Percentiles rank a stretch among this genome's conserved stretches.
phyloP scores from a whole-genome alignment of 352 stramenopile genomes.

The Pythium guiyangense region DNA sequence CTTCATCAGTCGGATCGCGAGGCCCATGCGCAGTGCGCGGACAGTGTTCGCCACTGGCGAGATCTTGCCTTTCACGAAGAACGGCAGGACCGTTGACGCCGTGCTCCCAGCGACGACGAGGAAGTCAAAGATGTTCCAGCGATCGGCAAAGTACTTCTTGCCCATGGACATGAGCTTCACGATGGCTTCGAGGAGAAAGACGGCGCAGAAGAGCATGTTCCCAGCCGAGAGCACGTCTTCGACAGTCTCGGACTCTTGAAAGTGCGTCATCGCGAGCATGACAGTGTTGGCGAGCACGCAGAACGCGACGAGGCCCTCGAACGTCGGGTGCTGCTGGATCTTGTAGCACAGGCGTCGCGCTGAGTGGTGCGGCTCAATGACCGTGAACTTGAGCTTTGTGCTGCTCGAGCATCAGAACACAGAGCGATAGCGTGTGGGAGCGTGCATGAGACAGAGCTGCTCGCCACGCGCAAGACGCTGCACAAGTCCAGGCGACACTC shows the following conservation, averaged over 20 bases:
- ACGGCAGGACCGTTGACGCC: constrained; percentile 32
- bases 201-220: constrained; percentile 46
- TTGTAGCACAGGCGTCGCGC: constrained; percentile 23
- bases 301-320: constrained; percentile 26
- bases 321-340: constrained; percentile 25
- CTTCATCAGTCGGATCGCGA: constrained; percentile 45
- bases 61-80: constrained; percentile 33
- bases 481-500: background rate
- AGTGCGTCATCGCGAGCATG: constrained; percentile 35
- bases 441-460: background rate
- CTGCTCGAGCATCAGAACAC: constrained; percentile 3
- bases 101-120: constrained; percentile 40
- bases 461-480: background rate
- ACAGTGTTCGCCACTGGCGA: constrained; percentile 51
- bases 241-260: constrained; percentile 21
- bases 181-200: constrained; percentile 54
- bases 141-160: constrained; percentile 47
- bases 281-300: constrained; percentile 38
- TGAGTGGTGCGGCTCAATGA: constrained; percentile 16
- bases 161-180: constrained; percentile 68
- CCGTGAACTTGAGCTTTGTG: constrained; percentile 23
- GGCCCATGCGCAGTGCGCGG: constrained; percentile 57
- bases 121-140: constrained; percentile 76
- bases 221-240: constrained; percentile 13
- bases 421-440: background rate